Evolutionary conservation across 208 protist species (phyloP).

Genomic region (Herpetomonas samuelpessoai): DNA sequence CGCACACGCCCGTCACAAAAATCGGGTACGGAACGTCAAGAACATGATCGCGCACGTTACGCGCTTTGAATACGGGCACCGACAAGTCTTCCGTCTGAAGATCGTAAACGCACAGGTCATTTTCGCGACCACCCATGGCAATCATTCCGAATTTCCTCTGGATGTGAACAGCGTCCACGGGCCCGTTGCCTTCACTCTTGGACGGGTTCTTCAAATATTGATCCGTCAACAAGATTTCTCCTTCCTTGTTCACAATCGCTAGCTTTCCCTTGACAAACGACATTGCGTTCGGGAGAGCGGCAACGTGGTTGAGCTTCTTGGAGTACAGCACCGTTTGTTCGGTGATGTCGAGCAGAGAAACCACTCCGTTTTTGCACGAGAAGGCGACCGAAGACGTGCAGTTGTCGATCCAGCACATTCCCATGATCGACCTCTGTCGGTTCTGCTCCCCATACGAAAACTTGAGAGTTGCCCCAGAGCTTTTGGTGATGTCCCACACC

Average conservation of each 20-base stretch:
- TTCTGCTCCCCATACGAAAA: constrained; percentile 72
- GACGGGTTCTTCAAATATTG: constrained; percentile 17
- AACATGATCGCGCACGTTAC: constrained; percentile 71
- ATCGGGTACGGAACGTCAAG: constrained; percentile 73
- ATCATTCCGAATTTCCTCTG: constrained; percentile 78
- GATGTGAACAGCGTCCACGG: constrained; percentile 70
- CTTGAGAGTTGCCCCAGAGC: constrained; percentile 54
- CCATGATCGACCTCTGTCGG: constrained; percentile 52
- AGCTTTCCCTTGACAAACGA: constrained; percentile 62
- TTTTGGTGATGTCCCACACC: constrained; percentile 79
- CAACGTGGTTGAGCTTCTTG: constrained; percentile 30
- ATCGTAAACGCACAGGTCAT: constrained; percentile 73
- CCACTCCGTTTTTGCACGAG: constrained; percentile 57
- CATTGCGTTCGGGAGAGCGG: constrained; percentile 53
- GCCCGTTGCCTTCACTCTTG: constrained; percentile 36
- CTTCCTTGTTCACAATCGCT: constrained; percentile 43
- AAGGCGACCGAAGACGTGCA: constrained; percentile 49
- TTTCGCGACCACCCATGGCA: constrained; percentile 68
- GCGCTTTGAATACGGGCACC: constrained; percentile 51
- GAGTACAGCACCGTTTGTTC: constrained; percentile 26
- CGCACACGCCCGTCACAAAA: constrained; percentile 64
- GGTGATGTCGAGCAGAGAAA: constrained; percentile 47
- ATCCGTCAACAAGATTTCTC: constrained; percentile 38
- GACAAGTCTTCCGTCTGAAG: constrained; percentile 34
- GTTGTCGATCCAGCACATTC: constrained; percentile 75